Conservation (phyloP, 1,139 yeast genomes). For the Hansenula sp. region DNA sequence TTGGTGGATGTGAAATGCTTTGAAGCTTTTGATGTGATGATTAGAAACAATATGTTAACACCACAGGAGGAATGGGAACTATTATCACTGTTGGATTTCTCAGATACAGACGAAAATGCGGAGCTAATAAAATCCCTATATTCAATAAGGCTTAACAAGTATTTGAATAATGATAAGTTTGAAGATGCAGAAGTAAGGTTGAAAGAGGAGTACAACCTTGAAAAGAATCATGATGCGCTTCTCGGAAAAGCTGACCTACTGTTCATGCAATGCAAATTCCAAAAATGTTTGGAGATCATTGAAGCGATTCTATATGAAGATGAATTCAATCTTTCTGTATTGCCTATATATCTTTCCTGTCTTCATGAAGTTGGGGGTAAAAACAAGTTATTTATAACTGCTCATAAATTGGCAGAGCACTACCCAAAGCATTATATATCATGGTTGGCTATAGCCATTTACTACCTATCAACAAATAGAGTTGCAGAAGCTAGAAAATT, state of each 20-base stretch:
- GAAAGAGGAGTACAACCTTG: conserved; percentile 67
- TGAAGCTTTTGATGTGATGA: conserved; percentile 85
- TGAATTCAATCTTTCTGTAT: conserved; percentile 63
- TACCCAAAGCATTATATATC: conserved; percentile 83
- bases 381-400: conserved; percentile 72
- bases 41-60: conserved; percentile 69
- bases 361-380: conserved; percentile 81
- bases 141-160: conserved; percentile 72
- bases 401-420: conserved; percentile 84
- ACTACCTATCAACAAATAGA: conserved; percentile 74
- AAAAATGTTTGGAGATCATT: conserved; percentile 71
- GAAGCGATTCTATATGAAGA: conserved; percentile 62
- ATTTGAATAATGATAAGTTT: conserved; percentile 55
- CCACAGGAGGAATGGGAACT: conserved; percentile 90
- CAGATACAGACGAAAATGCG: conserved; percentile 73
- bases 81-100: conserved; percentile 61
- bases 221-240: conserved; percentile 65
- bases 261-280: conserved; percentile 77
- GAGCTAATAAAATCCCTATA: conserved; percentile 77
- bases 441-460: conserved; percentile 91
- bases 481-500: conserved; percentile 80
- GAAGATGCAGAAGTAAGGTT: conserved; percentile 66
- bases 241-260: conserved; percentile 67
- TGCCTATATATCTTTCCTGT: conserved; percentile 82
- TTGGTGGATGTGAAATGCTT: conserved; percentile 86